Percentiles rank a stretch among this genome's conserved stretches.
Conservation (phyloP, 495 filamentous ascomycete genomes). For the Stereocaulon alpinum region DNA sequence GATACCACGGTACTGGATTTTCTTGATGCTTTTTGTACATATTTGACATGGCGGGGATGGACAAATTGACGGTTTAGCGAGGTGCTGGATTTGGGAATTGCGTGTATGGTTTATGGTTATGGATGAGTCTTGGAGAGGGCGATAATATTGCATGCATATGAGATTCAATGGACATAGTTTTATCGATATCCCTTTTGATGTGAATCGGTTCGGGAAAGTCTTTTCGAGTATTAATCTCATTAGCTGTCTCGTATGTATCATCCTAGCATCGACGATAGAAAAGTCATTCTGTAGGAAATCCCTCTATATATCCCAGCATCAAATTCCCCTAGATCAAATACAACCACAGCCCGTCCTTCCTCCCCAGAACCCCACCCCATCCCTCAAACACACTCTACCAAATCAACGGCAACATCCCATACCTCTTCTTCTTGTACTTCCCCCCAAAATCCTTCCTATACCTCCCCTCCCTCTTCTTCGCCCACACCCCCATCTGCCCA, state of each 20-base stretch:
- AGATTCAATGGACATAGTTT: too few species aligned
- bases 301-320: background rate
- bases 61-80: background rate
- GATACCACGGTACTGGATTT: constrained; percentile 1
- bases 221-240: background rate
- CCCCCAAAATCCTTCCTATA: constrained; percentile 84
- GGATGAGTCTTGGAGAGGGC: background rate
- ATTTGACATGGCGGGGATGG: background rate
- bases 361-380: constrained; percentile 42
- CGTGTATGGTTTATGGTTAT: background rate
- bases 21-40: background rate
- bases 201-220: background rate
- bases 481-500: constrained; percentile 76
- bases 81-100: background rate
- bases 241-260: background rate
- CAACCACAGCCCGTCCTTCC: constrained; percentile 41
- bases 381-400: constrained; percentile 42
- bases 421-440: constrained; percentile 83
- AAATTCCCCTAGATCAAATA: too few species aligned
- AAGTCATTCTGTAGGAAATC: background rate
- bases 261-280: too few species aligned
- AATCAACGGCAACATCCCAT: constrained; percentile 63
- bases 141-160: background rate
- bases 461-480: constrained; percentile 79
- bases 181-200: background rate